A percentile compares a stretch with the other conserved stretches of the same genome.
Conservation (phyloP, 108 stramenopile species). For the Parmales sp. region DNA sequence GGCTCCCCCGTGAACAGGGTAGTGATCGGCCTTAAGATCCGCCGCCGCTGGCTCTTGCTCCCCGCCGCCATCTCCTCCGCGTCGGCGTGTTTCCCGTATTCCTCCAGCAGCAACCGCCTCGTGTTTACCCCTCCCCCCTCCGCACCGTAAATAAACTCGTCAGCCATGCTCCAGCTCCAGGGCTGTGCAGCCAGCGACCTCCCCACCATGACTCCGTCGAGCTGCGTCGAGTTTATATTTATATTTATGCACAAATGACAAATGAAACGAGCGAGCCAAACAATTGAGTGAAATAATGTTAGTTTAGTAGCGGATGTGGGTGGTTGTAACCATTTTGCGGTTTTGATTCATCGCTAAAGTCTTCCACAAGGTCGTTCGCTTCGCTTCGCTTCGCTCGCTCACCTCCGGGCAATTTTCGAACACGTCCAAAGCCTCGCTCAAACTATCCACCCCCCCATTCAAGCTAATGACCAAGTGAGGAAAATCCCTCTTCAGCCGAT, state of each 20-base stretch:
- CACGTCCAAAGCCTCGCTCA: slow-evolving; percentile 49
- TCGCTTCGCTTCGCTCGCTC: slow-evolving; percentile 23
- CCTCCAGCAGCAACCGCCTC: slow-evolving; percentile 55
- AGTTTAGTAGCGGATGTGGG: too few species aligned
- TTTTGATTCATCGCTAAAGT: too few species aligned
- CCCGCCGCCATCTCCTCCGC: slow-evolving; percentile 40
- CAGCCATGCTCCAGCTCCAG: slow-evolving; percentile 74
- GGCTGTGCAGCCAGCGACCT: slow-evolving; percentile 62
- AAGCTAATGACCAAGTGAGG: slow-evolving; percentile 66
- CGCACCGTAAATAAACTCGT: slow-evolving; percentile 43
- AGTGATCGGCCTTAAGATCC: slow-evolving; percentile 58
- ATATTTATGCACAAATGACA: too few species aligned
- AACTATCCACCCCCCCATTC: slow-evolving; percentile 74
- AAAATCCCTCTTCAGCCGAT: slow-evolving; percentile 57
- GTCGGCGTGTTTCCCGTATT: slow-evolving; percentile 63
- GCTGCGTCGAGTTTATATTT: too few species aligned
- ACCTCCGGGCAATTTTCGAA: slow-evolving; percentile 44
- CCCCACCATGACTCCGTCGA: slow-evolving; percentile 77
- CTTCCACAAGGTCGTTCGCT: neutral
- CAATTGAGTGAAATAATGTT: too few species aligned
- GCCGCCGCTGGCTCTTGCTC: slow-evolving; percentile 12
- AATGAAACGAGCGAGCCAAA: too few species aligned
- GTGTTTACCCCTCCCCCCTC: slow-evolving; percentile 27
- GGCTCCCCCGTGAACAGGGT: slow-evolving; percentile 70
- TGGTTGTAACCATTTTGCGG: too few species aligned